Percentiles rank a stretch among this genome's conserved stretches.
phyloP scores from a whole-genome alignment of 495 filamentous ascomycete species.

The Aspergillus affinis region DNA sequence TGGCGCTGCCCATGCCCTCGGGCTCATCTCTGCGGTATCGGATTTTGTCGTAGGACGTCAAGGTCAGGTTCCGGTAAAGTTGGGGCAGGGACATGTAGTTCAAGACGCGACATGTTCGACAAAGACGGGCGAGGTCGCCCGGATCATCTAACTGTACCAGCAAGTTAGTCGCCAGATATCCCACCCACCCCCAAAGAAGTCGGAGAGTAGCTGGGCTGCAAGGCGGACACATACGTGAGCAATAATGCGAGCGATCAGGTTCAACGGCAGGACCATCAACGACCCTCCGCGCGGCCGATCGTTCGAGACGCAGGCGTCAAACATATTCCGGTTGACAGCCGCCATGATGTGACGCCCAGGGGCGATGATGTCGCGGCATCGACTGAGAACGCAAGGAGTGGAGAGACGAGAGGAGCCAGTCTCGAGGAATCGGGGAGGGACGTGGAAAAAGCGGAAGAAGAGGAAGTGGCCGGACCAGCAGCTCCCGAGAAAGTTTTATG shows the following conservation, averaged over 20 bases:
- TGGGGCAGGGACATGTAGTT: constrained; percentile 65
- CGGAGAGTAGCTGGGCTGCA: background rate
- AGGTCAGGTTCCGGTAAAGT: constrained; percentile 55
- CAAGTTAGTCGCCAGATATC: constrained; percentile 1
- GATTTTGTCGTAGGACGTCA: constrained; percentile 60
- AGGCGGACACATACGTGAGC: constrained; percentile 41
- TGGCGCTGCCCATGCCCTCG: constrained; percentile 60
- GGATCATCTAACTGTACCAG: constrained; percentile 47
- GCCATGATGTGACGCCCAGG: constrained; percentile 44
- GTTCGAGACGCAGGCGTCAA: constrained; percentile 38
- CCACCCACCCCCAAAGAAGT: background rate
- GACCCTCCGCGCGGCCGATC: constrained; percentile 35
- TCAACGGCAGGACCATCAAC: constrained; percentile 53
- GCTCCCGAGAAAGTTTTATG: background rate
- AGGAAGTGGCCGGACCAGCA: background rate
- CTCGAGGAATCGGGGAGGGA: constrained; percentile 4
- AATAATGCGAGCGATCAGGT: constrained; percentile 57
- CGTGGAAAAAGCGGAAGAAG: constrained; percentile 14
- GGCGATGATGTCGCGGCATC: constrained; percentile 31
- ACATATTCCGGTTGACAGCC: constrained; percentile 49
- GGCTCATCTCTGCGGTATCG: constrained; percentile 58
- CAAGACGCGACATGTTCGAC: constrained; percentile 60
- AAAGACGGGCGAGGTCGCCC: constrained; percentile 56
- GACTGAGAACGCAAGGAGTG: constrained; percentile 15
- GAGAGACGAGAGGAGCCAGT: background rate